Evolutionary conservation across 306 rosid genomes (phyloP).

Genomic region (Medicago arabica): DNA sequence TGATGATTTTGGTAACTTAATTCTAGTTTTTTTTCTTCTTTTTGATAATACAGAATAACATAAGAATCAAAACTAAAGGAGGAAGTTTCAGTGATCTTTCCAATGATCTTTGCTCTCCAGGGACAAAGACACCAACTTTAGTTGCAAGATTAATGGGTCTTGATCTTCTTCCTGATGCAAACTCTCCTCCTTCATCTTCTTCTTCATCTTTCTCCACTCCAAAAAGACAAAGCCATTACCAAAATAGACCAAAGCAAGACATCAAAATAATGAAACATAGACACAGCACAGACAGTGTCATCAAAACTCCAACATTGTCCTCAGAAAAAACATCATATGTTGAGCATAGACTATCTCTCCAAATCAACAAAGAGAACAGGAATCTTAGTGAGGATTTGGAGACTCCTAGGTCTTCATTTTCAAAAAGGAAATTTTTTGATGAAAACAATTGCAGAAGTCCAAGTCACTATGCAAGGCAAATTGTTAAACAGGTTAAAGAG

Average conservation of each 20-base stretch:
- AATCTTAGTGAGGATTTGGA: slow-evolving; percentile 54
- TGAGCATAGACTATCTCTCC: slow-evolving; percentile 83
- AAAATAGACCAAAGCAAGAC: slow-evolving; percentile 38
- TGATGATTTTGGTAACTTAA: slow-evolving; percentile 9
- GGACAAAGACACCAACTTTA: slow-evolving; percentile 83
- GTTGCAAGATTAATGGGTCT: slow-evolving; percentile 98
- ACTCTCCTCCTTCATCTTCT: slow-evolving; percentile 52
- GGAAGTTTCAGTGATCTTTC: slow-evolving; percentile 52
- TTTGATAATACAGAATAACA: slow-evolving; percentile 64
- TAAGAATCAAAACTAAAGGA: slow-evolving; percentile 67
- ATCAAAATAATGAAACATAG: slow-evolving; percentile 49
- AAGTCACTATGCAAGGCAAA: slow-evolving; percentile 76
- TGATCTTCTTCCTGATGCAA: slow-evolving; percentile 84
- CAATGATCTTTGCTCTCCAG: slow-evolving; percentile 69
- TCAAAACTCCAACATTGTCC: slow-evolving; percentile 75
- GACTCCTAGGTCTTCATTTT: slow-evolving; percentile 53
- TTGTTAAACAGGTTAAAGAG: slow-evolving; percentile 78
- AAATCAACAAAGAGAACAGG: slow-evolving; percentile 77
- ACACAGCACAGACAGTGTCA: slow-evolving; percentile 48
- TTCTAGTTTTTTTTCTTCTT: background rate
- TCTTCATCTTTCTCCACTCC: slow-evolving; percentile 51
- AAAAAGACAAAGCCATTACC: slow-evolving; percentile 40
- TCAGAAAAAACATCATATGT: slow-evolving; percentile 69
- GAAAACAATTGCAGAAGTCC: slow-evolving; percentile 54
- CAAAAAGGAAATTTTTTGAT: slow-evolving; percentile 57